Percentiles rank a stretch among this genome's conserved stretches.
Conservation (phyloP, 257 asterid genomes). For the Mentha longifolia region DNA sequence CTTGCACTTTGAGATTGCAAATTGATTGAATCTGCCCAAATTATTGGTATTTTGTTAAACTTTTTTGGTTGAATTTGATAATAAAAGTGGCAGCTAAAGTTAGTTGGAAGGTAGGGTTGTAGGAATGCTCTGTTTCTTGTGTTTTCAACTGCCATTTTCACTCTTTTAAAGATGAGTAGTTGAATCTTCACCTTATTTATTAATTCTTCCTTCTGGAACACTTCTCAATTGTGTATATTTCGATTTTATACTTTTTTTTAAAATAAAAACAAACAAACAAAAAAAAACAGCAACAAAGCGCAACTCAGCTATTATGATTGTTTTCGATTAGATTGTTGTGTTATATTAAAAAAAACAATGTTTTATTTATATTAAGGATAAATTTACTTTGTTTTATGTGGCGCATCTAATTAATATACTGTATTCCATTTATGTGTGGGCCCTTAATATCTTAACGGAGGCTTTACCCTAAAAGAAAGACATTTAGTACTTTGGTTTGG, state of each 20-base stretch:
- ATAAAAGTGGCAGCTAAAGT: conserved; percentile 1
- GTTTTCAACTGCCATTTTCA: background rate
- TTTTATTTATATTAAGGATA: too few relatives aligned
- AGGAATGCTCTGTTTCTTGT: conserved; percentile 2
- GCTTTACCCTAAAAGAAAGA: too few relatives aligned
- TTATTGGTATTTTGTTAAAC: background rate
- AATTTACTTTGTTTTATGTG: too few relatives aligned
- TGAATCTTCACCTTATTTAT: background rate
- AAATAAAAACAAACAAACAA: too few relatives aligned
- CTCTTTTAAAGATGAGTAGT: background rate
- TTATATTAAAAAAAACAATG: too few relatives aligned
- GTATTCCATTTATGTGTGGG: too few relatives aligned
- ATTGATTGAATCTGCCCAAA: background rate
- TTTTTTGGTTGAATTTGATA: background rate
- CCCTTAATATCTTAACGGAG: background rate
- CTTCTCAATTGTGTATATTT: too few relatives aligned
- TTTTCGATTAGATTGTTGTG: too few relatives aligned
- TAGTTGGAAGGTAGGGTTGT: background rate
- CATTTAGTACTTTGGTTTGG: background rate
- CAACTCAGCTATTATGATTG: too few relatives aligned
- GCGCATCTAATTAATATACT: too few relatives aligned
- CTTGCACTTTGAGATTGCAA: background rate
- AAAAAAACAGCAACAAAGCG: too few relatives aligned
- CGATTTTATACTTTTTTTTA: too few relatives aligned
- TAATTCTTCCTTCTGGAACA: background rate